Evolutionary conservation across 2,329 filamentous ascomycete genomes (phyloP), one percentile per base, ranked within the genome.

Genomic region (Xylaria sp.): DNA sequence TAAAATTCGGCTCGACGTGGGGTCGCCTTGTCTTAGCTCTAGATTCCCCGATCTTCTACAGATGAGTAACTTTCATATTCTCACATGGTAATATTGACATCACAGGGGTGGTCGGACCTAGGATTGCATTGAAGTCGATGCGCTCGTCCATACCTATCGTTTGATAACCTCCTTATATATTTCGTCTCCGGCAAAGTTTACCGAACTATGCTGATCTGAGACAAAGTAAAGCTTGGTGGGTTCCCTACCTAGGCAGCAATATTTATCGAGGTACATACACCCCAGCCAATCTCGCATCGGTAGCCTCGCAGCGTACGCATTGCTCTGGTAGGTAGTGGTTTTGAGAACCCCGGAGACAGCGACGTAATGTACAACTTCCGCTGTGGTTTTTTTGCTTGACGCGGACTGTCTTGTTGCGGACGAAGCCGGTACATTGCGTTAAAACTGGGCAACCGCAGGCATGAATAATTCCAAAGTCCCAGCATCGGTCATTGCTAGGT

Each of bases 321-420:
- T 63, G 20, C 0, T 66, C 43, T 1, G 1, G 18, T 0, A 69
- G 32, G 8, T 6, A 4, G 43, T 70, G 63, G 4, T n/a, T 63
- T 1, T n/a, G 10, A 0, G 15, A 41, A 8, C 18, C 60, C 18
- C n/a, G 23, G 18, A 30, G 0, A 30, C 72, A 73, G 15, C 65
- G 39, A 7, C 65, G 57, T 2, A 66, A 9, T 34, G 12, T 28
- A 39, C 72, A 74, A 2, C 69, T 52, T 0, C 69, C 68, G 6
- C 0, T 12, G 18, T 73, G 73, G 15, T 66, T 30, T 23, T 70
- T 30, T 7, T 58, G 46, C 56, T 72, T 74, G 12, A 74, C 55
- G n/a, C 32, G 50, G 30, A 73, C 60, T 23, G 57, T 46, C 61
- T 57, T 61, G n/a, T 58, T 15, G 30, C 34, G 57, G 15, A 56